phyloP scores from a whole-genome alignment of 2,329 filamentous ascomycete genomes.

The Diatrype stigma region DNA sequence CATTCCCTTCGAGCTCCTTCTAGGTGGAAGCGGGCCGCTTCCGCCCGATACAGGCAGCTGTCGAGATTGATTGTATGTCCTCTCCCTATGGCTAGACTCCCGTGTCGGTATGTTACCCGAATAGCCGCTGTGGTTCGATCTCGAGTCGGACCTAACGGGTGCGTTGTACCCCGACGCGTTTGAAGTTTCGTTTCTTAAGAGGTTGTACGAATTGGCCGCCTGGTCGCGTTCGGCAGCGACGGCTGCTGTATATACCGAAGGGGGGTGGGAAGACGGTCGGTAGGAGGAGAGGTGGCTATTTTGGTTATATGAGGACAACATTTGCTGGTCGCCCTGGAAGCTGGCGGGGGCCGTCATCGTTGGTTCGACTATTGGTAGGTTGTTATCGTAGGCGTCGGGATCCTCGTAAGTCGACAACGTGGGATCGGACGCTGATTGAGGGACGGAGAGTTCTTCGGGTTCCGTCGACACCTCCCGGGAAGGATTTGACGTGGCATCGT shows the following conservation, averaged over 20 bases:
- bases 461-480: slow-evolving; percentile 28
- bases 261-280: slow-evolving; percentile 26
- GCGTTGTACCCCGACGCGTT: slow-evolving; percentile 52
- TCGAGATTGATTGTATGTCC: slow-evolving; percentile 59
- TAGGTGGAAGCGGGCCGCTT: slow-evolving; percentile 64
- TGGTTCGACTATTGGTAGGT: slow-evolving; percentile 16
- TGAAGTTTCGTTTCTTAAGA: slow-evolving; percentile 56
- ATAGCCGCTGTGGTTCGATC: slow-evolving; percentile 53
- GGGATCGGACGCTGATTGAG: slow-evolving; percentile 16
- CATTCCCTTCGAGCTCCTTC: slow-evolving; percentile 71
- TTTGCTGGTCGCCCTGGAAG: slow-evolving; percentile 20
- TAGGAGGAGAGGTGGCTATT: slow-evolving; percentile 23
- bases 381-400: slow-evolving; percentile 15
- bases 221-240: slow-evolving; percentile 28
- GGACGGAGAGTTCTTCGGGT: slow-evolving; percentile 20
- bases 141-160: slow-evolving; percentile 58
- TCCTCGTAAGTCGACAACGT: slow-evolving; percentile 18
- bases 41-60: slow-evolving; percentile 46
- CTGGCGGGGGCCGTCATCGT: slow-evolving; percentile 17
- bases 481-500: slow-evolving; percentile 54
- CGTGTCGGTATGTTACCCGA: slow-evolving; percentile 59
- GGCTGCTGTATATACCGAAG: slow-evolving; percentile 28
- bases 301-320: slow-evolving; percentile 17
- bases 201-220: slow-evolving; percentile 29
- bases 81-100: slow-evolving; percentile 66